Base-by-base conservation (phyloP, 352 stramenopile genomes). In the Aphanomyces invadans region DNA sequence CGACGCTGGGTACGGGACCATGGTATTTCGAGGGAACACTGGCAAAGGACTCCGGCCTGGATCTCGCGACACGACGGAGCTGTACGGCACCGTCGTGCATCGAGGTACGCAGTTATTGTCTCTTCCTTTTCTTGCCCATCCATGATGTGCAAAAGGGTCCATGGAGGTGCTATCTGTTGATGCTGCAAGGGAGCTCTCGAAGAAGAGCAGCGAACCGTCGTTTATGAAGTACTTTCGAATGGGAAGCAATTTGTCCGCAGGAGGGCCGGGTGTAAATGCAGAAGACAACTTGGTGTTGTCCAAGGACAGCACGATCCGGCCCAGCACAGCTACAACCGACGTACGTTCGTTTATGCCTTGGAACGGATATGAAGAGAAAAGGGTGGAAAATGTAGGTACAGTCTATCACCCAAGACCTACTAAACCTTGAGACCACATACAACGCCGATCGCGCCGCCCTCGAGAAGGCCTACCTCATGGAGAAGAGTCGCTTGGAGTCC, bases 181-280 rank as follows among this genome's bases (percentile, higher is more conserved):
- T 4, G 49, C n/a, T 0, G 23, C 23, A 2, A 38, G 67, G 45
- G 71, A 51, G 2, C 28, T 56, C 7, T 15, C 26, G 1, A 60
- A 60, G 48, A 23, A 61, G 26, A 33, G 61, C 19, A 60, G 59
- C 11, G 76, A 92, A 69, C 81, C 83, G 31, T 88, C 83, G 21
- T 92, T 92, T 70, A 92, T 92, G 80, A 90, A 88, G 55, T 92
- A 89, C 70, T 89, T 92, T 69, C 75, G 81, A 66, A 44, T 52
- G 71, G 57, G 49, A 25, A 15, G 17, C 17, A 10, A 49, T 15
- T 42, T 42, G 36, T 42, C 36, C 7, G 36, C 36, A 62, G 33
- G 63, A 42, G 42, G 59, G 55, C 2, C 49, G 61, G 19, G 48
- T 28, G 9, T 74, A 71, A 44, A 71, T 45, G 11, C 63, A 28